Percentiles rank a stretch among this genome's conserved stretches.
Evolutionary conservation across 441 rosid genomes (phyloP).

Genomic region (Rhodomyrtus psidioides): DNA sequence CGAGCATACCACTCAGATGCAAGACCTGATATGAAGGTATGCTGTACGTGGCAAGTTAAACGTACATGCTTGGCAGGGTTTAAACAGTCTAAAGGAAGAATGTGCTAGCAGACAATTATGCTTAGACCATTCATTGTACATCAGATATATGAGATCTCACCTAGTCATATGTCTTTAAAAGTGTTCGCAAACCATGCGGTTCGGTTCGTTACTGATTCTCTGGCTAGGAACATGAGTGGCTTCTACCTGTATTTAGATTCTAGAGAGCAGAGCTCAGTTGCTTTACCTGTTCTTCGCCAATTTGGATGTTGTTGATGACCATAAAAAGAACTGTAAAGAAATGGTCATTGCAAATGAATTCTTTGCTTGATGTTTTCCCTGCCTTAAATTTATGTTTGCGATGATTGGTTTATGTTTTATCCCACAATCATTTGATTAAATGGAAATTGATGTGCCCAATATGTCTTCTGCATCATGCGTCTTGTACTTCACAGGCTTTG

Average conservation of each 20-base stretch:
- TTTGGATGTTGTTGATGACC: not conserved
- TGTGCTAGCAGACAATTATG: not conserved
- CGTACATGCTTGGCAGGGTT: not conserved
- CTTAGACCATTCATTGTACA: not conserved
- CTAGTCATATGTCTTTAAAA: not conserved
- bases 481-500: conserved; percentile 48
- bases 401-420: not conserved
- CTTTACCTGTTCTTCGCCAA: not conserved
- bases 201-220: not conserved
- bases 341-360: not conserved
- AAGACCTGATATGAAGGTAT: conserved; percentile 76
- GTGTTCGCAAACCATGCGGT: not conserved
- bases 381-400: not conserved
- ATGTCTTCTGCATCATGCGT: not conserved
- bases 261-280: not conserved
- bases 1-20: conserved; percentile 32
- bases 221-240: not conserved
- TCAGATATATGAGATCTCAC: not conserved
- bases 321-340: not conserved
- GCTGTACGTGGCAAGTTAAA: not conserved
- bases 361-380: not conserved
- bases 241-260: not conserved
- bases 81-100: not conserved
- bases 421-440: not conserved
- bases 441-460: not conserved